Percentiles rank a stretch among this genome's conserved stretches.
These are phyloP conservation scores for Begonia masoniana DNA, from an alignment of 306 rosid species.

Conservation along the genomic window DNA sequence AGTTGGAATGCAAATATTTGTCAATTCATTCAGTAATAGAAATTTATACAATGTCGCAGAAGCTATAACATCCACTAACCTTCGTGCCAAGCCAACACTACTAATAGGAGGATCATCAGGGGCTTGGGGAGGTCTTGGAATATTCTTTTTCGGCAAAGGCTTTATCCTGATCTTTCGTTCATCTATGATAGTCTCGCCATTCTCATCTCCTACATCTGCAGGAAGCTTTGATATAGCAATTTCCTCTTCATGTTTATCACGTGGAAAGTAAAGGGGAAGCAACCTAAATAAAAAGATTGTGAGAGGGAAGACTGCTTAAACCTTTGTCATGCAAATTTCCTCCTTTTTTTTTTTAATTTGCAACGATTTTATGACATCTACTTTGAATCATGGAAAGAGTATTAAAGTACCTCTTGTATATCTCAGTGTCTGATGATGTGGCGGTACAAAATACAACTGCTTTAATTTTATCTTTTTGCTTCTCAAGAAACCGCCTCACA, in stretches of 20 bases:
- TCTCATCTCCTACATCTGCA: slow-evolving; percentile 98
- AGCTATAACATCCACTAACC: slow-evolving; percentile 22
- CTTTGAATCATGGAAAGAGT: too few relatives aligned
- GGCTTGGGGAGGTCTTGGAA: slow-evolving; percentile 34
- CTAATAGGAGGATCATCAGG: slow-evolving; percentile 63
- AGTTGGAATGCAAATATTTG: too few relatives aligned
- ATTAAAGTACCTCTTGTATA: slow-evolving; percentile 64
- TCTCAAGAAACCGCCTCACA: slow-evolving; percentile 85
- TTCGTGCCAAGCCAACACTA: slow-evolving; percentile 54
- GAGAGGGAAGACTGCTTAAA: neutral
- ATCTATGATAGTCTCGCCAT: slow-evolving; percentile 87
- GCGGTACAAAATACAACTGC: slow-evolving; percentile 92
- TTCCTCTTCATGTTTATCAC: slow-evolving; percentile 93
- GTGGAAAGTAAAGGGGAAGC: slow-evolving; percentile 96
- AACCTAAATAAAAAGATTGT: slow-evolving; percentile 33
- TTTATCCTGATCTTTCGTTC: slow-evolving; percentile 97
- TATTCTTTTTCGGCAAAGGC: slow-evolving; percentile 63
- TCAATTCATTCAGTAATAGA: too few relatives aligned
- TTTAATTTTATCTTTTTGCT: slow-evolving; percentile 69
- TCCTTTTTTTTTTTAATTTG: too few relatives aligned
- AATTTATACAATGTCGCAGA: too few relatives aligned
- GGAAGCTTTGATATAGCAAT: slow-evolving; percentile 81
- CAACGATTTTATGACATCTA: too few relatives aligned
- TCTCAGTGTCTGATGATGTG: slow-evolving; percentile 73
- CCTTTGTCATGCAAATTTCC: too few relatives aligned